A percentile compares a stretch with the other conserved stretches of the same genome.
Evolutionary conservation across 2,329 filamentous ascomycete genomes (phyloP).

Genomic region (Calycina herbarum): DNA sequence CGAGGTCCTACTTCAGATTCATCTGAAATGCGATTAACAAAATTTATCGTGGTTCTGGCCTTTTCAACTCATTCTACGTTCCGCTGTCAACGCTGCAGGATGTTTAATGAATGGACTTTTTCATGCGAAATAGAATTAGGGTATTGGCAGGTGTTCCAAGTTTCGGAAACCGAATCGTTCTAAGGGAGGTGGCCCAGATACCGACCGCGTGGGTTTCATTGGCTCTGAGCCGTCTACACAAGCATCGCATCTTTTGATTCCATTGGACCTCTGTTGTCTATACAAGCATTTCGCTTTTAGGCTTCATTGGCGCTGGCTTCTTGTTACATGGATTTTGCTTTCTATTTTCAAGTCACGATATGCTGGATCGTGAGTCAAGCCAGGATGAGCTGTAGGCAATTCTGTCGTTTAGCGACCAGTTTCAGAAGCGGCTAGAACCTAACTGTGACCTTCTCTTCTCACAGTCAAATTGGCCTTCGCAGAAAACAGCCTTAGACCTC

Average conservation of each 20-base stretch:
- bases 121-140: no score
- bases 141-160: not conserved
- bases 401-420: not conserved
- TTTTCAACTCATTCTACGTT: not conserved
- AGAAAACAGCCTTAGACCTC: not conserved
- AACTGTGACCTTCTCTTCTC: not conserved
- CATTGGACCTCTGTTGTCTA: not conserved
- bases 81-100: not conserved
- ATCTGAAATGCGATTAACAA: not conserved
- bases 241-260: not conserved
- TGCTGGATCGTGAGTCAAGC: not conserved
- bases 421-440: conserved; percentile 1
- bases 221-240: not conserved
- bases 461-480: not conserved
- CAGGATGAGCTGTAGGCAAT: not conserved
- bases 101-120: no score
- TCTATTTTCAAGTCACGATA: not conserved
- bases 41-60: not conserved
- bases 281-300: not conserved
- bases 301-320: not conserved
- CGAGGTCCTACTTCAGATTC: not conserved
- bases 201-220: not conserved
- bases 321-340: not conserved
- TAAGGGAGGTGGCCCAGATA: not conserved
- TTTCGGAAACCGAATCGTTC: not conserved